These are phyloP conservation scores for Arachis monticola DNA, from an alignment of 331 rosid genomes.

Conservation along the genomic window DNA sequence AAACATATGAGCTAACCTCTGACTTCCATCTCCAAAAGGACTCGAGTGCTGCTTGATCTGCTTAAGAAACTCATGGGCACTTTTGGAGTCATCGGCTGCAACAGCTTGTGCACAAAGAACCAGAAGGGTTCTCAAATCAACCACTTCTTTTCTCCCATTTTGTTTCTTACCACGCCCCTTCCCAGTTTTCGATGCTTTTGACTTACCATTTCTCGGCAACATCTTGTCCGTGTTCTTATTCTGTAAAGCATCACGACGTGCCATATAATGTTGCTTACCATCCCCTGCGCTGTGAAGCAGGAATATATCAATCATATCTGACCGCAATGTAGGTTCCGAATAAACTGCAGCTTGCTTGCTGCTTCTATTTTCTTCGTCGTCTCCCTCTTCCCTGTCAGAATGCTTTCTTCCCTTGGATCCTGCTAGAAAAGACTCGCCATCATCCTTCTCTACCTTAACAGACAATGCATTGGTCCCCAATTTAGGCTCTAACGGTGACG, in stretches of 20 bases:
- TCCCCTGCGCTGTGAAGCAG: slow-evolving; percentile 67
- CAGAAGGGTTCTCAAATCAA: slow-evolving; percentile 79
- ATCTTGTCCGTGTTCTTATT: slow-evolving; percentile 37
- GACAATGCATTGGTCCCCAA: slow-evolving; percentile 31
- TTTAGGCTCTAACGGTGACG: slow-evolving; percentile 34
- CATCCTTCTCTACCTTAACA: slow-evolving; percentile 61
- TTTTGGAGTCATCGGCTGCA: slow-evolving; percentile 76
- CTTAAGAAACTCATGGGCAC: slow-evolving; percentile 63
- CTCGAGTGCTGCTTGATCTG: slow-evolving; percentile 67
- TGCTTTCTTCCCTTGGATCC: slow-evolving; percentile 69
- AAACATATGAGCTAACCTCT: slow-evolving; percentile 76
- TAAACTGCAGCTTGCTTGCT: slow-evolving; percentile 75
- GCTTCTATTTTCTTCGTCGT: slow-evolving; percentile 67
- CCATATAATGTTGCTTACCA: slow-evolving; percentile 50
- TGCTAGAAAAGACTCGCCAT: slow-evolving; percentile 31
- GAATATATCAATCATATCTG: slow-evolving; percentile 65
- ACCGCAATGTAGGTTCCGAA: slow-evolving; percentile 65
- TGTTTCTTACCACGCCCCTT: slow-evolving; percentile 72
- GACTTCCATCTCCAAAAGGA: slow-evolving; percentile 77
- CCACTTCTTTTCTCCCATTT: slow-evolving; percentile 58
- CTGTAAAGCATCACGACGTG: slow-evolving; percentile 70
- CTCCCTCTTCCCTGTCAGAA: slow-evolving; percentile 54
- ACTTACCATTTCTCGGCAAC: slow-evolving; percentile 47
- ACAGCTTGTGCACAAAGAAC: slow-evolving; percentile 81
- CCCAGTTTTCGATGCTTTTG: slow-evolving; percentile 45